Evolutionary conservation across 148 eudicot genomes (phyloP).

Genomic region (Spergularia marina): DNA sequence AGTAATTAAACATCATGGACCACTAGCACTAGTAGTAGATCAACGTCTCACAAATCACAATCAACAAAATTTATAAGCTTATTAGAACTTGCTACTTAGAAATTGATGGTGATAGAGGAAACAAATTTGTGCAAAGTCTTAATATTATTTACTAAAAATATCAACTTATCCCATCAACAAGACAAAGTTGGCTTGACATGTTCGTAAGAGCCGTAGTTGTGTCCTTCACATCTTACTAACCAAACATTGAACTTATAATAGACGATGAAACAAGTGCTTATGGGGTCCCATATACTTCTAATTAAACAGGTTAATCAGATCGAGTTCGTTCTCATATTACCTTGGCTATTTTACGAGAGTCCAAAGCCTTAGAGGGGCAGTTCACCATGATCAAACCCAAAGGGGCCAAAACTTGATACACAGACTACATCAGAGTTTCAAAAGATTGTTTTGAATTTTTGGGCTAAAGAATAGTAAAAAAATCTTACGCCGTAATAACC

Average conservation of each 20-base stretch:
- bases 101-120: constrained; percentile 4
- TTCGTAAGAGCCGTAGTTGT: neutral
- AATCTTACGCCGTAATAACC: no score
- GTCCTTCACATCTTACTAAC: neutral
- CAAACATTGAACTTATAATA: constrained; percentile 16
- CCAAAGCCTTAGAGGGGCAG: no score
- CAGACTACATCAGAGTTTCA: no score
- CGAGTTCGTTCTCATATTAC: no score
- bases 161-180: constrained; percentile 5
- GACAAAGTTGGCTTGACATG: constrained; percentile 13
- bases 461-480: no score
- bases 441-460: no score
- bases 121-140: neutral
- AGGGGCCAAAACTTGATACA: no score
- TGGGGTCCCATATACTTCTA: neutral
- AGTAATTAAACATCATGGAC: neutral
- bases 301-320: no score
- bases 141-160: neutral
- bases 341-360: no score
- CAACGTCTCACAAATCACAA: neutral
- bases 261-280: constrained; percentile 14
- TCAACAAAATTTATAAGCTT: constrained; percentile 2
- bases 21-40: neutral
- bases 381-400: no score
- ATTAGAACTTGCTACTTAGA: neutral